These are phyloP conservation scores for Pestalotiopsis sp. DNA, from an alignment of 2,329 filamentous ascomycete genomes.

Conservation along the genomic window DNA sequence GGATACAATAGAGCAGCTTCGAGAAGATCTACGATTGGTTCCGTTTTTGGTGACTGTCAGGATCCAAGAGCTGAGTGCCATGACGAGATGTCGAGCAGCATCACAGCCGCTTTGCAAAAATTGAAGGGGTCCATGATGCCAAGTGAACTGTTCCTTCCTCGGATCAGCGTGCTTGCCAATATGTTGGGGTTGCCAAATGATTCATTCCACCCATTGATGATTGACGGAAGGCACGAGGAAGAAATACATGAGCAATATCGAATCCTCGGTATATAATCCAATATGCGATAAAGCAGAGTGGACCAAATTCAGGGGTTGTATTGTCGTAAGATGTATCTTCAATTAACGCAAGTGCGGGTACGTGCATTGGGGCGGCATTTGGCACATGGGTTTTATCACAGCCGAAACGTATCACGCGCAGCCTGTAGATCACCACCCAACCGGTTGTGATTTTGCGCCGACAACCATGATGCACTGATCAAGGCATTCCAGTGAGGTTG, in stretches of 20 bases:
- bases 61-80: no score
- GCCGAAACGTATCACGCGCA: not conserved
- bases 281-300: conserved; percentile 8
- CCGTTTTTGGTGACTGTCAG: no score
- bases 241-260: not conserved
- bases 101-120: not conserved
- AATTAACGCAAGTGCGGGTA: conserved; percentile 10
- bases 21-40: no score
- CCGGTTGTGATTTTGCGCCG: not conserved
- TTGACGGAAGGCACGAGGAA: not conserved
- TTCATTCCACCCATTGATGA: not conserved
- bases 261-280: not conserved
- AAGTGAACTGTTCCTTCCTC: not conserved
- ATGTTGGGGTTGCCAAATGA: not conserved
- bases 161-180: not conserved
- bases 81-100: not conserved
- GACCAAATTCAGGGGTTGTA: not conserved
- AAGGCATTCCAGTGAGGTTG: not conserved
- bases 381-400: conserved; percentile 1
- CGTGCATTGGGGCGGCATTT: conserved; percentile 11
- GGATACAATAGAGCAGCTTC: no score
- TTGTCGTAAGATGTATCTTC: not conserved
- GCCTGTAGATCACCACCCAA: conserved; percentile 4
- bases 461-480: not conserved
- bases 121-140: not conserved